Evolutionary conservation across 129 eudicot species (phyloP).

Genomic region (Tagetes erecta): DNA sequence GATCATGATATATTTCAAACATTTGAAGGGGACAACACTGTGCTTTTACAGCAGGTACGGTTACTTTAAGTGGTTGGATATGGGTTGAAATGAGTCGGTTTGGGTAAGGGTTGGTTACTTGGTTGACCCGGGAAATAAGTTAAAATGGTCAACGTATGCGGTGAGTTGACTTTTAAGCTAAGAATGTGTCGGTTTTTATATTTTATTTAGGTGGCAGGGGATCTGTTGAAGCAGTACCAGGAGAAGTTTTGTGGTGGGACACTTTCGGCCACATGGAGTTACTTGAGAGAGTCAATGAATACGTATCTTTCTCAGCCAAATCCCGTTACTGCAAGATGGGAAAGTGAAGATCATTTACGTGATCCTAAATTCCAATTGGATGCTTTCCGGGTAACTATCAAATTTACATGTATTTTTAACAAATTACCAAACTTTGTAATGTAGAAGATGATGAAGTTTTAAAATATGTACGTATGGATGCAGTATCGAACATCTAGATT

Average conservation of each 20-base stretch:
- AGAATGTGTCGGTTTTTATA: conserved; percentile 11
- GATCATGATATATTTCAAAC: conserved; percentile 97
- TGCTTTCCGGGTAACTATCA: conserved; percentile 76
- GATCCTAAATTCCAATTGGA: conserved; percentile 93
- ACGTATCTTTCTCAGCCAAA: conserved; percentile 91
- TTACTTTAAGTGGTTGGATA: not conserved
- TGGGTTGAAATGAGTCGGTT: not conserved
- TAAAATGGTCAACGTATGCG: not conserved
- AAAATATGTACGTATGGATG: conserved; percentile 18
- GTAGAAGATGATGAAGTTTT: not conserved
- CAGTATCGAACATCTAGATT: conserved; percentile 96
- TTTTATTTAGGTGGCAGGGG: conserved; percentile 73
- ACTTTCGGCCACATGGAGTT: conserved; percentile 84
- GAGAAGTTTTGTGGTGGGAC: conserved; percentile 90
- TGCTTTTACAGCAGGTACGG: conserved; percentile 90
- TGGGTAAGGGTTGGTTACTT: not conserved
- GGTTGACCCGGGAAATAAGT: not conserved
- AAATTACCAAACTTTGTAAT: not conserved
- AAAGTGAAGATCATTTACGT: conserved; percentile 84
- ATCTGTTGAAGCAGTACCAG: conserved; percentile 87
- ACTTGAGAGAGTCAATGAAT: conserved; percentile 90
- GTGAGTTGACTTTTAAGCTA: not conserved
- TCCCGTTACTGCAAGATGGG: conserved; percentile 93
- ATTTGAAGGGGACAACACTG: conserved; percentile 97
- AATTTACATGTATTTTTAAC: not conserved